Base-by-base conservation (phyloP, 768 basidiomycete genomes). In the Lenzites betulinus region DNA sequence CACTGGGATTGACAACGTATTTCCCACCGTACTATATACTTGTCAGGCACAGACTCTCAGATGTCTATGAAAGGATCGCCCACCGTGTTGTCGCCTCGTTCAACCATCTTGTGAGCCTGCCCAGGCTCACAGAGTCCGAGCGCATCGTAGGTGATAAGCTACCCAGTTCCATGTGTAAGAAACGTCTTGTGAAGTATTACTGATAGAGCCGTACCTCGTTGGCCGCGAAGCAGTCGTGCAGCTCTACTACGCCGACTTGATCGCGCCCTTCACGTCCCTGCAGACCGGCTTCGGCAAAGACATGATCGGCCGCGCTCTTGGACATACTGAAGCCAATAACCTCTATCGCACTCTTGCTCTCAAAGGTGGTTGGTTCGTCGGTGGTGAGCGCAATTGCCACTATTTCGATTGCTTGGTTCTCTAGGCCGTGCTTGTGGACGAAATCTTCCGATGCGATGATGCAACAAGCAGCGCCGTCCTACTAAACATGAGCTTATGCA, bases 401-500 rank as follows among this genome's bases (percentile, higher is more conserved):
- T 48, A 95, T 86, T 69, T 94, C 92, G 62, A 93, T 91, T 16
- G 91, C 90, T 68, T 94, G 92, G 69, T 92, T 94, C 74, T 93
- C 87, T 9, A 93, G 83, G 13, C 78, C 75, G 65, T 92, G 85
- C 0, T 75, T 70, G 50, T 83, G 87, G 7, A 94, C 89, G 66
- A 93, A 93, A 36, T 81, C 82, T 68, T 93, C 91, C 0, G 89
- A 90, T 5, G 86, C 90, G 26, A 94, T 78, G 54, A 94, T 80
- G 60, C 88, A 89, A 64, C 86, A 87, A 1, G 88, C 89, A 23
- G 88, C 88, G 22, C 88, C 88, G 64, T 91, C 88, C 89, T 89
- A 33, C 23, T 26, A 2, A 41, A 16, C 2, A 25, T 20, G 22
- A 39, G 38, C 18, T 5, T 33, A 5, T 33, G 30, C 26, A 4